phyloP scores from a whole-genome alignment of 1,284 basidiomycete species.

The Fomes fomentarius region DNA sequence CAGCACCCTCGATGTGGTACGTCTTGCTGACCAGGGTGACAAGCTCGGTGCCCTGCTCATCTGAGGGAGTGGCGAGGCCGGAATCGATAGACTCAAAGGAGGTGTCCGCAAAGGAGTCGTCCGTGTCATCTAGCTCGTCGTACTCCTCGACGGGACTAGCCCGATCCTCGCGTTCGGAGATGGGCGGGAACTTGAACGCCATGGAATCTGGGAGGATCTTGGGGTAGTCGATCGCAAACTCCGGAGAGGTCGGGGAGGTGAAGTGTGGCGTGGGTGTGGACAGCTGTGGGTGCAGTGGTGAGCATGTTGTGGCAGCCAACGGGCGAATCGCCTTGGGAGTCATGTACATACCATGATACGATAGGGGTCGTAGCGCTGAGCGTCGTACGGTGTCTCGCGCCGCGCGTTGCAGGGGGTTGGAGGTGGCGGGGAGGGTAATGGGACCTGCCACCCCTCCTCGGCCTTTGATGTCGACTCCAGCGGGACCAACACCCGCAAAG shows the following conservation, averaged over 20 bases:
- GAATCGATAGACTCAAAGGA: neutral
- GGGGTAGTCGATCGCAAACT: neutral
- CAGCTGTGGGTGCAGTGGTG: neutral
- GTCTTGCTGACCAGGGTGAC: neutral
- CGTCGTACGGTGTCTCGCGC: conserved; percentile 6
- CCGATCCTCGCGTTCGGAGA: neutral
- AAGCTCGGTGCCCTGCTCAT: neutral
- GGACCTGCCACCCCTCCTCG: conserved; percentile 2
- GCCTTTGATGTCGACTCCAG: neutral
- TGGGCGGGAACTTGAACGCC: conserved; percentile 2
- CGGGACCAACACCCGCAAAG: conserved; percentile 1
- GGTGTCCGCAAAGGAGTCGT: neutral
- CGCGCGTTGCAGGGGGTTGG: conserved; percentile 2
- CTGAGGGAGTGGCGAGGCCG: conserved; percentile 1
- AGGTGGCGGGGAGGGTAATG: conserved; percentile 11
- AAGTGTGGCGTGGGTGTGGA: conserved; percentile 1
- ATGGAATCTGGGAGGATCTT: conserved; percentile 6
- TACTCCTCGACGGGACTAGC: neutral
- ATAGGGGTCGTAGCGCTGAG: conserved; percentile 11
- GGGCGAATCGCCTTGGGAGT: no score
- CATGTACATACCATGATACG: conserved; percentile 2
- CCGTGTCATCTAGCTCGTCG: conserved; percentile 4
- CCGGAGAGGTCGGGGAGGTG: conserved; percentile 4
- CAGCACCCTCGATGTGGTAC: conserved; percentile 1
- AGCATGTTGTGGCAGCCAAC: neutral